A percentile compares a stretch with the other conserved stretches of the same genome.
Conservation (phyloP, 163 green algal species). For the Scenedesmus sp. region DNA sequence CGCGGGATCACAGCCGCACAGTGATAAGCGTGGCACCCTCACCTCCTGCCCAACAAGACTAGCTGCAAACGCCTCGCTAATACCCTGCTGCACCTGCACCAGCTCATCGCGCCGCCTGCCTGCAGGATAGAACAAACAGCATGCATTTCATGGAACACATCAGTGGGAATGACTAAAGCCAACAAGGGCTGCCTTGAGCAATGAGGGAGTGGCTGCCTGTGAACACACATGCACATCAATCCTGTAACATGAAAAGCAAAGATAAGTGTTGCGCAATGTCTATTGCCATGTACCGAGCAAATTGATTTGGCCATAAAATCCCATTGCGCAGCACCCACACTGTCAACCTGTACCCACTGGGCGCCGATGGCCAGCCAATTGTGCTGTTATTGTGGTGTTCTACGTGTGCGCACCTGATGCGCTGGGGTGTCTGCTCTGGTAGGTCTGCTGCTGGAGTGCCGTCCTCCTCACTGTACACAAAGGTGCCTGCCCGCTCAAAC, state of each 20-base stretch:
- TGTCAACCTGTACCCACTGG: not conserved
- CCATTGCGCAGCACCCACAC: no score
- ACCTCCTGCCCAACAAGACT: conserved; percentile 74
- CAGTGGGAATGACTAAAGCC: no score
- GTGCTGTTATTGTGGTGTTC: no score
- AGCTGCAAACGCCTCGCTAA: conserved; percentile 82
- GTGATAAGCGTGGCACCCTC: not conserved
- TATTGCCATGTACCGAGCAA: no score
- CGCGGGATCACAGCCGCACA: not conserved
- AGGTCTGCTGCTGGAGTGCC: conserved; percentile 87
- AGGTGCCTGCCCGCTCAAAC: conserved; percentile 91
- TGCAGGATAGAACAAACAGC: not conserved
- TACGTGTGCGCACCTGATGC: conserved; percentile 6
- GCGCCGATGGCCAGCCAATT: not conserved
- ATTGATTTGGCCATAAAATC: no score
- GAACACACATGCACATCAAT: not conserved
- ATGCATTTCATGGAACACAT: no score
- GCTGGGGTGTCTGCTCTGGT: conserved; percentile 70
- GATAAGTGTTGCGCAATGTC: no score
- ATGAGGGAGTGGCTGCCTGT: not conserved
- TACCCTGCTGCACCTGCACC: conserved; percentile 86
- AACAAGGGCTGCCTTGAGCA: no score
- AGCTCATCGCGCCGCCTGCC: conserved; percentile 88
- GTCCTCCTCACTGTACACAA: conserved; percentile 92
- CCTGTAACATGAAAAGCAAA: not conserved